Base-by-base conservation (phyloP, 768 basidiomycete species). In the Lepiota brunneoincarnata region DNA sequence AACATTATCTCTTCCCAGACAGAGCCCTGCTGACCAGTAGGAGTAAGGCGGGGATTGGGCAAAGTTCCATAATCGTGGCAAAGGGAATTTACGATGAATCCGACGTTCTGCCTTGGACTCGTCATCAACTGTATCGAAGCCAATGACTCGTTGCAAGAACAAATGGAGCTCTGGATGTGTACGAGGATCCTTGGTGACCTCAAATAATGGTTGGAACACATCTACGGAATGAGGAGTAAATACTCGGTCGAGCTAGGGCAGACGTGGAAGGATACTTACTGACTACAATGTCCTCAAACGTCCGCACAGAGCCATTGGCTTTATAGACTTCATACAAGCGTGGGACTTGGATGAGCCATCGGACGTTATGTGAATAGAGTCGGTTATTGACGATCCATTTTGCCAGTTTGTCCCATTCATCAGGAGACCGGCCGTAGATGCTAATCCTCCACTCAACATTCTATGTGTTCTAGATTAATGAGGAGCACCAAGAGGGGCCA, bases 61-160 rank as follows among this genome's bases (percentile, higher is more conserved):
- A 0, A 89, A 85, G 67, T 94, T 81, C 97, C 97, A 99, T 37
- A 92, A 73, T 37, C 82, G 79, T 2, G 97, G 95, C 58, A 89
- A 92, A 0, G 95, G 95, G 74, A 91, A 97, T 67, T 97, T 98
- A 63, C 87, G 89, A 65, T 97, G 89, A 41, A 97, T 85, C 23
- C 97, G 77, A 51, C 93, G 76, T 69, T 99, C 97, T 0, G 84
- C 76, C 72, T 98, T 98, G 2, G 91, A 94, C 71, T 99, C 97
- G 62, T 99, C 97, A 61, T 99, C 97, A 18, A 99, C 97, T n/a
- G 89, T 94, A 63, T 98, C 97, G 64, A 99, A 97, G 4, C 97
- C 97, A 48, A 98, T 70, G 5, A 98, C 94, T 4, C 97, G 86
- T 69, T 97, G 94, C 31, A 99, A 73, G 74, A 99, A 95, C 34